Evolutionary conservation across 306 rosid genomes (phyloP).

Genomic region (Trifolium pratense): DNA sequence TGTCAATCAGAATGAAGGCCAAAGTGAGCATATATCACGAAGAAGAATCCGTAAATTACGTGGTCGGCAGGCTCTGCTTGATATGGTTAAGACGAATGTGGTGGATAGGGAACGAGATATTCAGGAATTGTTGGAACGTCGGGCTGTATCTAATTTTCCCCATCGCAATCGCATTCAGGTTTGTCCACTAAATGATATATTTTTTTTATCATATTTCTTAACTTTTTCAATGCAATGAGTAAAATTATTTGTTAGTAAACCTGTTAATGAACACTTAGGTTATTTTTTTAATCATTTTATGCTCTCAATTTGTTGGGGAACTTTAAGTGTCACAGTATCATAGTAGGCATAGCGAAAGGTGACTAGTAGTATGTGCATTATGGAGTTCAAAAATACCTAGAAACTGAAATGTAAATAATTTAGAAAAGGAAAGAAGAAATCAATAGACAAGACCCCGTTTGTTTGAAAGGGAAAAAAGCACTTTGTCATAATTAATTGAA

Average conservation of each 20-base stretch:
- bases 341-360: slow-evolving; percentile 9
- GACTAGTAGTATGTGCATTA: slow-evolving; percentile 22
- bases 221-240: slow-evolving; percentile 25
- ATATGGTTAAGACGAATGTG: slow-evolving; percentile 85
- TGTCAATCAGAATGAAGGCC: slow-evolving; percentile 71
- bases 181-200: slow-evolving; percentile 29
- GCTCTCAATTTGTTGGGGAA: slow-evolving; percentile 17
- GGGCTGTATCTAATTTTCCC: slow-evolving; percentile 79
- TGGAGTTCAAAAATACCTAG: slow-evolving; percentile 3
- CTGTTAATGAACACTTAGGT: neutral
- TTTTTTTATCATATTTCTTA: slow-evolving; percentile 12
- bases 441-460: neutral
- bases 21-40: slow-evolving; percentile 55
- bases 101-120: slow-evolving; percentile 79
- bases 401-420: slow-evolving; percentile 27
- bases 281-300: neutral
- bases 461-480: neutral
- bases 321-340: slow-evolving; percentile 11
- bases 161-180: slow-evolving; percentile 99
- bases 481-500: neutral
- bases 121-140: slow-evolving; percentile 69
- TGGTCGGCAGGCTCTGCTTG: slow-evolving; percentile 92
- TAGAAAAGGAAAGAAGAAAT: slow-evolving; percentile 30
- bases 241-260: slow-evolving; percentile 15
- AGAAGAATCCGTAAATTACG: slow-evolving; percentile 80